These are phyloP conservation scores for Massarina eburnea DNA, from an alignment of 2,329 filamentous ascomycete genomes.

Conservation along the genomic window DNA sequence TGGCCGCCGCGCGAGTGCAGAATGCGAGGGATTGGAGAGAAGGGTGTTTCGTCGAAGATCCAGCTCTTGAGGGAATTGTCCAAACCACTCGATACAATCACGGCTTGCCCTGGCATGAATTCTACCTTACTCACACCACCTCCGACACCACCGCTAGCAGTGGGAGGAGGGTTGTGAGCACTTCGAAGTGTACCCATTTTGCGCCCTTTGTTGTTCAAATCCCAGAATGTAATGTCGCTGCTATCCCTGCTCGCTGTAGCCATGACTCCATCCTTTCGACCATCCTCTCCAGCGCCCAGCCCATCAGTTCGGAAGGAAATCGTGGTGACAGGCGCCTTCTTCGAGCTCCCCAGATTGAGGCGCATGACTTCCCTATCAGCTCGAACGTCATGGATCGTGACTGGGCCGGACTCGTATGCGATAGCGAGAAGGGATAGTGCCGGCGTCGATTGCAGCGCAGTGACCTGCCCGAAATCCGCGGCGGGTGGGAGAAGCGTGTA, in stretches of 20 bases:
- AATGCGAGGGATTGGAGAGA: constrained; percentile 81
- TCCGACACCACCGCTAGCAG: constrained; percentile 55
- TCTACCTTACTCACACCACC: constrained; percentile 86
- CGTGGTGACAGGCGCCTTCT: constrained; percentile 68
- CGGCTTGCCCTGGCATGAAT: constrained; percentile 85
- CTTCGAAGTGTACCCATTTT: constrained; percentile 84
- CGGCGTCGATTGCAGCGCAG: constrained; percentile 80
- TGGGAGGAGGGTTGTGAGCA: constrained; percentile 78
- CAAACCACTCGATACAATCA: constrained; percentile 84
- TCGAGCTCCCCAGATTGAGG: constrained; percentile 65
- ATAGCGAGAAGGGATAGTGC: constrained; percentile 85
- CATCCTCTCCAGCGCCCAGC: constrained; percentile 83
- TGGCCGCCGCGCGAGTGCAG: constrained; percentile 87
- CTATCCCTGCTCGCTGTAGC: constrained; percentile 78
- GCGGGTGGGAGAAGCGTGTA: constrained; percentile 83
- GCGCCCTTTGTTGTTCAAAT: constrained; percentile 84
- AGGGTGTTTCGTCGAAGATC: constrained; percentile 93
- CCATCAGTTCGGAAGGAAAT: constrained; percentile 92
- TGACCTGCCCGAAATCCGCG: constrained; percentile 75
- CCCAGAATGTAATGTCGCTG: constrained; percentile 95
- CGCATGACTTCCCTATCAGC: constrained; percentile 73
- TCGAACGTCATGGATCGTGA: constrained; percentile 80
- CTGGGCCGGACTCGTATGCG: constrained; percentile 76
- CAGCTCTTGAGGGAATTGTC: constrained; percentile 95
- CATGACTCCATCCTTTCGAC: constrained; percentile 84